phyloP scores from a whole-genome alignment of 2,329 filamentous ascomycete species.

The Pseudofabraea citricarpa region DNA sequence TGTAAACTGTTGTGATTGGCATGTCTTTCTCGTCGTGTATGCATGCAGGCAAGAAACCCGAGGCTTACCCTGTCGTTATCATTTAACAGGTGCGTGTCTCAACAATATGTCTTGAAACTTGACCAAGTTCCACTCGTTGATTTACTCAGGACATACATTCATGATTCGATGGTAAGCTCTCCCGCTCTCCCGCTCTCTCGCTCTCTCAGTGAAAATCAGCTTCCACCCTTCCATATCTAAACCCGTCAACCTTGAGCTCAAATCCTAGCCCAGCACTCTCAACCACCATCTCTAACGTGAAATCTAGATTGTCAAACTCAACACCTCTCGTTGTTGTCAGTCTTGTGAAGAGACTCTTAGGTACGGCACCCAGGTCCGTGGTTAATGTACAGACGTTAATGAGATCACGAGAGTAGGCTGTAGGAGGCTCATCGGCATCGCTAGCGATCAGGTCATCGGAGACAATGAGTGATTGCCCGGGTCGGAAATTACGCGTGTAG shows the following conservation, averaged over 20 bases:
- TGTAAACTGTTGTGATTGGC: too few species aligned
- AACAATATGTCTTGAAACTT: too few species aligned
- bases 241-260: constrained; percentile 73
- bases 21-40: too few species aligned
- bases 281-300: constrained; percentile 78
- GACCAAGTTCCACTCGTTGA: too few species aligned
- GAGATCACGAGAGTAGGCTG: constrained; percentile 54
- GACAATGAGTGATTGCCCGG: constrained; percentile 70
- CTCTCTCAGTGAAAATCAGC: constrained; percentile 70
- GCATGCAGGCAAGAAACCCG: too few species aligned
- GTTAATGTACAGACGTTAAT: constrained; percentile 74
- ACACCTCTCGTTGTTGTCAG: constrained; percentile 74
- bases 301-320: constrained; percentile 78
- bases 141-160: too few species aligned
- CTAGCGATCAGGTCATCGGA: constrained; percentile 78
- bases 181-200: too few species aligned
- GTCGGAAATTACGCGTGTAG: constrained; percentile 78
- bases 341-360: constrained; percentile 66
- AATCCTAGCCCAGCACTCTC: constrained; percentile 73
- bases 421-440: constrained; percentile 60
- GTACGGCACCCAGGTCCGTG: constrained; percentile 74
- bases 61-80: too few species aligned
- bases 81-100: too few species aligned
- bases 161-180: too few species aligned
- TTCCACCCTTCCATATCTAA: constrained; percentile 71